phyloP scores from a whole-genome alignment of 495 filamentous ascomycete genomes.

The Neurospora sp. region DNA sequence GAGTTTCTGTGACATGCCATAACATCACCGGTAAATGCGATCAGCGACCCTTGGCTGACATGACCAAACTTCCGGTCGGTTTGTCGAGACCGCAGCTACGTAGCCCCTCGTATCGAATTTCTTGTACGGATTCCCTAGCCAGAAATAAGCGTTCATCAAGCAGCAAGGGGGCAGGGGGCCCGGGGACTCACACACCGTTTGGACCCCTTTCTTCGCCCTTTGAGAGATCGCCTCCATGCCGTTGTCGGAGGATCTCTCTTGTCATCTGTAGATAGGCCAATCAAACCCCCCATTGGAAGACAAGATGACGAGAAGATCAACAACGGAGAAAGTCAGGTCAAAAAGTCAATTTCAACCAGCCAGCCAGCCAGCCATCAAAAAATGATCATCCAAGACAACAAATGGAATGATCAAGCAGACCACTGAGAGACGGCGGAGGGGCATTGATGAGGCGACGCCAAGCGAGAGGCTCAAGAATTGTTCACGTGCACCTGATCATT shows the following conservation, averaged over 20 bases:
- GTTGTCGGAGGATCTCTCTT: background rate
- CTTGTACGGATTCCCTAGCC: background rate
- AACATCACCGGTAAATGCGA: constrained; percentile 17
- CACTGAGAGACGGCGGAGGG: background rate
- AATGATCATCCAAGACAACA: background rate
- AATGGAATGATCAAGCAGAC: background rate
- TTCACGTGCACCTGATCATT: constrained; percentile 26
- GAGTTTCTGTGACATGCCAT: constrained; percentile 28
- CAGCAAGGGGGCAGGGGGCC: background rate
- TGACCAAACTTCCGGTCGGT: background rate
- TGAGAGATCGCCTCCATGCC: background rate
- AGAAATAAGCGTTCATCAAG: background rate
- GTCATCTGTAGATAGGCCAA: background rate
- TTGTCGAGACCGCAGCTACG: background rate
- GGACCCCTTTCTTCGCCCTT: background rate
- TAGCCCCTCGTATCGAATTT: background rate
- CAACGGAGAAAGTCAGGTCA: too few species aligned
- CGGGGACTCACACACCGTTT: background rate
- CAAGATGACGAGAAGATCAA: background rate
- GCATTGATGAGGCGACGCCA: background rate
- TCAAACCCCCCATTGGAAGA: background rate
- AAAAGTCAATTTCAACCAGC: background rate
- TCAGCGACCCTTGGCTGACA: background rate
- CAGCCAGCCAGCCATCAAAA: background rate
- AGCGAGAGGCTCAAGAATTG: background rate